These are phyloP conservation scores for Annona cherimola DNA, from an alignment of 164 flowering plant species.

Conservation along the genomic window DNA sequence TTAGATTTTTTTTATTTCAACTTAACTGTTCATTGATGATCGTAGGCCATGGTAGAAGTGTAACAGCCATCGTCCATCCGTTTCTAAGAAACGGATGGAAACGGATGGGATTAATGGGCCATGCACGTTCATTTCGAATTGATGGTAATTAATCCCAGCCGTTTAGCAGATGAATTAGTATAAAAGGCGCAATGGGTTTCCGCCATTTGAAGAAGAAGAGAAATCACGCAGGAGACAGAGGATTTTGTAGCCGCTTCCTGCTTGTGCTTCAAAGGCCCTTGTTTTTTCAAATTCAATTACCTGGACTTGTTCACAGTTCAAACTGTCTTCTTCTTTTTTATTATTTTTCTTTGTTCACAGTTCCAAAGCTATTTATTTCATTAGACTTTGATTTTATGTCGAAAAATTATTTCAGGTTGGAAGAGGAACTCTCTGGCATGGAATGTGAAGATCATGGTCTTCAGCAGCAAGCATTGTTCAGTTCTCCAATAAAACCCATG, in stretches of 20 bases:
- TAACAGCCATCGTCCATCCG: too few relatives aligned
- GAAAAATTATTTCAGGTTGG: conserved; percentile 43
- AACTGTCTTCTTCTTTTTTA: too few relatives aligned
- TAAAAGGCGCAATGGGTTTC: too few relatives aligned
- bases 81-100: too few relatives aligned
- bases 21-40: not conserved
- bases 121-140: too few relatives aligned
- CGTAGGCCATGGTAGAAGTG: conserved; percentile 26
- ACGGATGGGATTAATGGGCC: too few relatives aligned
- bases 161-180: too few relatives aligned
- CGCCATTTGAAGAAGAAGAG: too few relatives aligned
- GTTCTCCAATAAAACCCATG: conserved; percentile 45
- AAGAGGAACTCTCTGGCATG: conserved; percentile 75
- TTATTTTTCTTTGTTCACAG: too few relatives aligned
- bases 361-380: not conserved
- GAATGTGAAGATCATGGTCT: conserved; percentile 79
- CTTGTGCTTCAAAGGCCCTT: not conserved
- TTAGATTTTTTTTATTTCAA: not conserved
- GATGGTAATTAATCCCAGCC: too few relatives aligned
- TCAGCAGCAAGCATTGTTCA: conserved; percentile 55
- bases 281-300: not conserved
- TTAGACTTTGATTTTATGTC: not conserved
- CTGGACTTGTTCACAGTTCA: not conserved
- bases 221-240: too few relatives aligned
- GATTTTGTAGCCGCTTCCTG: conserved; percentile 22